Evolutionary conservation across 441 rosid genomes (phyloP).

Genomic region (Erysimum pusillum): DNA sequence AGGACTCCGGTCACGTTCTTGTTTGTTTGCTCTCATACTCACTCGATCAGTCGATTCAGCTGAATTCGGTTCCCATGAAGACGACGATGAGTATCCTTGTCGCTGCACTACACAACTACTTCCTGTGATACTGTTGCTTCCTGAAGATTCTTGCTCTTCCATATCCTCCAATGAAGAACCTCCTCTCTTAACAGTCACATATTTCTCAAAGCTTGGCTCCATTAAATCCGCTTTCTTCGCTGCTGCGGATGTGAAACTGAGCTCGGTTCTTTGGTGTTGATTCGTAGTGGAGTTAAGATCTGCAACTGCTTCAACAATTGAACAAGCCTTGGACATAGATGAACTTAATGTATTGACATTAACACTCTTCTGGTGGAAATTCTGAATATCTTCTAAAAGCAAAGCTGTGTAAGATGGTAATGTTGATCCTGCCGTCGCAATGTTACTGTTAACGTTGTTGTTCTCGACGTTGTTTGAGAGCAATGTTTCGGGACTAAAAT

Average conservation of each 20-base stretch:
- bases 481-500: slow-evolving; percentile 63
- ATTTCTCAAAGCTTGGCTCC: slow-evolving; percentile 69
- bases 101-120: slow-evolving; percentile 56
- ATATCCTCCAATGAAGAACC: slow-evolving; percentile 48
- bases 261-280: slow-evolving; percentile 45
- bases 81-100: slow-evolving; percentile 56
- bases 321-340: slow-evolving; percentile 79
- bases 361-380: slow-evolving; percentile 71
- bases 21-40: slow-evolving; percentile 63
- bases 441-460: slow-evolving; percentile 30
- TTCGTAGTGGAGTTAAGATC: slow-evolving; percentile 78
- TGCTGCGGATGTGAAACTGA: slow-evolving; percentile 30
- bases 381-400: slow-evolving; percentile 85
- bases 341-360: slow-evolving; percentile 43
- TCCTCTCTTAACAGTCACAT: slow-evolving; percentile 43
- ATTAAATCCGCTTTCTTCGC: slow-evolving; percentile 64
- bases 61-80: slow-evolving; percentile 81
- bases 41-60: slow-evolving; percentile 80
- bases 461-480: slow-evolving; percentile 44
- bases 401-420: slow-evolving; percentile 63
- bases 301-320: slow-evolving; percentile 84
- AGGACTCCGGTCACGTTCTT: slow-evolving; percentile 55
- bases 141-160: slow-evolving; percentile 58
- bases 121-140: slow-evolving; percentile 65
- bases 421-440: slow-evolving; percentile 26